Evolutionary conservation across 257 asterid genomes (phyloP), one percentile per base, ranked within the genome.

Genomic region (Nicotiana knightiana): DNA sequence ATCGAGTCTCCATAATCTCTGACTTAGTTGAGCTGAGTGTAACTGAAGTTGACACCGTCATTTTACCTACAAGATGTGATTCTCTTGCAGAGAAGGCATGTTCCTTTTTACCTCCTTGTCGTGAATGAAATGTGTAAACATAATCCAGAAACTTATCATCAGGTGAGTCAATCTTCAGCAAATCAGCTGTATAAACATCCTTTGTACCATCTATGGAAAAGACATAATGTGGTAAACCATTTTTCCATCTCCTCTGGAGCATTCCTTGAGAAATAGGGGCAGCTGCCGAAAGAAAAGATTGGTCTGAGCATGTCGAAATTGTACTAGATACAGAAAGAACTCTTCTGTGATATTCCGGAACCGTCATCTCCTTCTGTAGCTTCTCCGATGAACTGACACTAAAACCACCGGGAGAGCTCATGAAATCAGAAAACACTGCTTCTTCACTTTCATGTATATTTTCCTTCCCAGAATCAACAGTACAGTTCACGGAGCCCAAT

Each of bases 241-340:
- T 86, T 82, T 88, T 93, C 97, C 97, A 91, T 2, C 92, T 88
- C 79, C 91, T 87, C 86, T 92, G 92, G 76, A 96, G 89, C 98
- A 91, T 91, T 84, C 95, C 98, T 78, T 92, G 99, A 82, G 84
- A 91, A 30, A 89, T 81, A 51, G 78, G 28, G 18, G 87, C 84
- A 32, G 86, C 80, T 5, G 89, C 80, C 48, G 93, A 91, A 55
- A 89, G 87, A 82, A 91, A 85, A 11, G 91, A 91, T 83, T 86
- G 89, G 81, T 90, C 91, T 4, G 97, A 91, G 85, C 85, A 81
- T 59, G 91, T 82, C 9, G 97, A 90, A 84, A 85, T 90, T 28
- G 97, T 86, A 87, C 97, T 95, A 12, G 97, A 91, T 39, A 87
- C 61, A 55, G 97, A 93, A 64, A 85, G 71, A 28, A 83, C 82